Evolutionary conservation across 2,329 filamentous ascomycete species (phyloP).

Genomic region (Hypomyces perniciosus): DNA sequence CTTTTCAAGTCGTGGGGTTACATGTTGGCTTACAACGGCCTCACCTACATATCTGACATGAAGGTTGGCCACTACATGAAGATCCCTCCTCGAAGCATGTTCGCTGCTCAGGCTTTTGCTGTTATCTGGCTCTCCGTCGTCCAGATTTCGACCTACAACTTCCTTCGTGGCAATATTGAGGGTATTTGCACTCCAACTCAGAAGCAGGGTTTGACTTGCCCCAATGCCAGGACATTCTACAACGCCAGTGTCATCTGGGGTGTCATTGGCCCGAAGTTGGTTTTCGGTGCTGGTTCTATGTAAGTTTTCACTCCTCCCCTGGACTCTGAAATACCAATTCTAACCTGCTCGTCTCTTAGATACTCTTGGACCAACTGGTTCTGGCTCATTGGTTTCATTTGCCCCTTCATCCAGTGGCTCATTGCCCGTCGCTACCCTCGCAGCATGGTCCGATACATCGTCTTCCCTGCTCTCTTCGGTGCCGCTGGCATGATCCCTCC

Average conservation of each 20-base stretch:
- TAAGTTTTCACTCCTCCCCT: neutral
- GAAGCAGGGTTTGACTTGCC: conserved; percentile 48
- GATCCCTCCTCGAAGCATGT: conserved; percentile 44
- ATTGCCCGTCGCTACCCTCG: conserved; percentile 42
- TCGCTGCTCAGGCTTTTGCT: conserved; percentile 38
- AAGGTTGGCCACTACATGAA: conserved; percentile 51
- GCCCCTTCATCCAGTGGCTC: conserved; percentile 45
- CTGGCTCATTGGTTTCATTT: conserved; percentile 46
- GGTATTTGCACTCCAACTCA: conserved; percentile 46
- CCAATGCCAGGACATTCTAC: conserved; percentile 53
- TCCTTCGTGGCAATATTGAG: conserved; percentile 41
- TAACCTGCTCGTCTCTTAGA: neutral
- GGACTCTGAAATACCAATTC: conserved; percentile 18
- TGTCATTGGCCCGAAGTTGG: conserved; percentile 41
- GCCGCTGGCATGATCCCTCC: conserved; percentile 45
- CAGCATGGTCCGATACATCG: conserved; percentile 42
- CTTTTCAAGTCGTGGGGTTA: conserved; percentile 44
- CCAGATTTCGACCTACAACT: conserved; percentile 34
- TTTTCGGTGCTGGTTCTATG: conserved; percentile 31
- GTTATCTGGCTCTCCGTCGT: conserved; percentile 35
- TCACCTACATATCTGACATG: conserved; percentile 43
- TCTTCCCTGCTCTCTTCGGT: conserved; percentile 48
- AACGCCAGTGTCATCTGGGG: conserved; percentile 57
- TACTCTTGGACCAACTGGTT: conserved; percentile 49
- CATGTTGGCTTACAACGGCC: conserved; percentile 40